Base-by-base conservation (phyloP, 257 asterid species). In the Oldenlandia corymbosa region DNA sequence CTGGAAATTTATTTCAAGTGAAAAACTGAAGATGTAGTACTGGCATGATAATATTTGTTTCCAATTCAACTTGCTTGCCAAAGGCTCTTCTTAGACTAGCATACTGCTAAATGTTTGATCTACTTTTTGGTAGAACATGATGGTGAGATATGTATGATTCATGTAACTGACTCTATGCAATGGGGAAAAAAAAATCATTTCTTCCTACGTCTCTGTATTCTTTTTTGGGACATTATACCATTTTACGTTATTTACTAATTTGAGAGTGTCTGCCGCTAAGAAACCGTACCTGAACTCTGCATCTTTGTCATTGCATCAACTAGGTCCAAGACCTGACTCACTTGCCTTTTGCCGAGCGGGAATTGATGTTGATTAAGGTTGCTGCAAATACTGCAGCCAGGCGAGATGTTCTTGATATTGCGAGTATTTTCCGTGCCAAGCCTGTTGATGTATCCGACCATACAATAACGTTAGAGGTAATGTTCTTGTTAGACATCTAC, bases 371-470 rank as follows among this genome's bases (percentile, higher is more conserved):
- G 72, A 82, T 88, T 39, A 91, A 90, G 75, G 81, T 91, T 67
- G 97, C 97, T 48, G 93, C 70, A 28, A 86, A 88, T 78, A 79
- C 96, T 68, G 61, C 84, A 61, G 96, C 95, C 62, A 80, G 95
- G 68, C 79, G 97, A 83, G 85, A 85, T 54, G 95, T 88, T 55
- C 97, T 91, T 54, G 97, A 91, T 73, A 84, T 91, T 76, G 96
- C 94, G 60, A 75, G 65, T 69, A 91, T 91, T 73, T 91, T 90
- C 78, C 84, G 96, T 55, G 95, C 96, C 69, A 90, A 85, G 73
- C 91, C 96, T 52, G 91, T 90, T 42, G 97, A 90, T 73, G 95
- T 90, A 37, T 90, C 97, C 69, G 96, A 82, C 80, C 97, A 90
- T 67, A 88, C 97, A 55, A 65, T 88, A 69, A 85, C 97, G 31